These are phyloP conservation scores for Leccinum pseudoinsigne DNA, from an alignment of 1,284 basidiomycete genomes.

Conservation along the genomic window DNA sequence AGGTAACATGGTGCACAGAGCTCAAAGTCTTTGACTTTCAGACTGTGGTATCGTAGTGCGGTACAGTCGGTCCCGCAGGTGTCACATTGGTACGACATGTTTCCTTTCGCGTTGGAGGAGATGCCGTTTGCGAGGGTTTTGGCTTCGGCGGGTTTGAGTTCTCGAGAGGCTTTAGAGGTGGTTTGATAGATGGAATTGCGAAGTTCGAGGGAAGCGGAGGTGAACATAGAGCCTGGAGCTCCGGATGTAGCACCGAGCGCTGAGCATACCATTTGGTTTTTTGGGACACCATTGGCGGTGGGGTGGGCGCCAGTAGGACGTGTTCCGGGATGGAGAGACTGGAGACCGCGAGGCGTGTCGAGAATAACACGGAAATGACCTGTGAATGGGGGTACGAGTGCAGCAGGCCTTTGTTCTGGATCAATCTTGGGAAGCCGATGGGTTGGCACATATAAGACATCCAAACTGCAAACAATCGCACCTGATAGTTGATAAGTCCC, in stretches of 20 bases:
- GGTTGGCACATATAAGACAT: background rate
- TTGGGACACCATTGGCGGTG: constrained; percentile 51
- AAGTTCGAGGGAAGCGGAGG: constrained; percentile 75
- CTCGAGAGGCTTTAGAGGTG: constrained; percentile 75
- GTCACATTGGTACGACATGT: constrained; percentile 79
- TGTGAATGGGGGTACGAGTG: constrained; percentile 96
- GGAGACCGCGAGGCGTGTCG: constrained; percentile 94
- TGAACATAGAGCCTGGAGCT: constrained; percentile 4
- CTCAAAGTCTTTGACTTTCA: constrained; percentile 91
- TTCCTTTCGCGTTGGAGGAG: constrained; percentile 45
- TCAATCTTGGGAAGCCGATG: background rate
- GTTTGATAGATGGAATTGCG: constrained; percentile 89
- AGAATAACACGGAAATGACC: constrained; percentile 98
- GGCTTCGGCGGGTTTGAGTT: constrained; percentile 67
- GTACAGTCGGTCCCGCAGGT: constrained; percentile 96
- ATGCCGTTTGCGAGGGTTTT: constrained; percentile 59
- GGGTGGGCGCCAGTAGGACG: constrained; percentile 50
- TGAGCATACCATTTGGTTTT: constrained; percentile 38
- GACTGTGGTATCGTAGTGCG: constrained; percentile 84
- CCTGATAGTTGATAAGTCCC: constrained; percentile 99
- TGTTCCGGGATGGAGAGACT: constrained; percentile 93
- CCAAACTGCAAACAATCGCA: constrained; percentile 33
- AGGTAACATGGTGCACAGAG: constrained; percentile 92
- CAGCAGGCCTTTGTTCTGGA: constrained; percentile 92
- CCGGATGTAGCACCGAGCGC: constrained; percentile 55